These are phyloP conservation scores for Nannizziopsis barbatae DNA, from an alignment of 2,329 filamentous ascomycete species.

Conservation along the genomic window DNA sequence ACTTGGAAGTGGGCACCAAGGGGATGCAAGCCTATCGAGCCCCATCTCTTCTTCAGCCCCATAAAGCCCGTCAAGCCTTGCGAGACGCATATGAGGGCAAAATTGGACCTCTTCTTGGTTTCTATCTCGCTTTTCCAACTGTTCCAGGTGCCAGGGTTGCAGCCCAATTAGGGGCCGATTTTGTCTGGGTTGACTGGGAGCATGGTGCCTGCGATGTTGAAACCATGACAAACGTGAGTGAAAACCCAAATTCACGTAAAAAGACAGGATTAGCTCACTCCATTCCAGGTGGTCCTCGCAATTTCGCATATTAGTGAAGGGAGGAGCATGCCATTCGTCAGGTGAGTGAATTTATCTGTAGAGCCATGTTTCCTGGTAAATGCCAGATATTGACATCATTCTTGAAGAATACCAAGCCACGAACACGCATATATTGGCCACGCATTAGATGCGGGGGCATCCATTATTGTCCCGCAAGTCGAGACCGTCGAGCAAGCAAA, in stretches of 20 bases:
- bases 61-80: conserved; percentile 37
- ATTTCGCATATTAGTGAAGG: conserved; percentile 39
- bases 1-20: no score
- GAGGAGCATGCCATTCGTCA: conserved; percentile 37
- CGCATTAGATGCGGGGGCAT: conserved; percentile 42
- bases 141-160: conserved; percentile 33
- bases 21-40: no score
- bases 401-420: conserved; percentile 32
- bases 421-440: conserved; percentile 40
- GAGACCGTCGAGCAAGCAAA: conserved; percentile 40
- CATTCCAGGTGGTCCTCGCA: conserved; percentile 36
- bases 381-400: conserved; percentile 7
- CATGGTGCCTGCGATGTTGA: conserved; percentile 38
- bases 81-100: conserved; percentile 38
- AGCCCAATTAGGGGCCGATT: conserved; percentile 37
- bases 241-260: background rate
- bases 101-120: conserved; percentile 36
- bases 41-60: conserved; percentile 28
- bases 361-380: background rate
- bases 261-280: background rate
- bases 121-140: conserved; percentile 34
- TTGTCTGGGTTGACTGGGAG: conserved; percentile 41
- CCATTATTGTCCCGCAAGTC: conserved; percentile 39
- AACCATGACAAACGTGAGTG: conserved; percentile 38
- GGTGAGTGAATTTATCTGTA: conserved; percentile 21